These are phyloP conservation scores for Butyriboletus regius DNA, from an alignment of 1,284 basidiomycete species.

Conservation along the genomic window DNA sequence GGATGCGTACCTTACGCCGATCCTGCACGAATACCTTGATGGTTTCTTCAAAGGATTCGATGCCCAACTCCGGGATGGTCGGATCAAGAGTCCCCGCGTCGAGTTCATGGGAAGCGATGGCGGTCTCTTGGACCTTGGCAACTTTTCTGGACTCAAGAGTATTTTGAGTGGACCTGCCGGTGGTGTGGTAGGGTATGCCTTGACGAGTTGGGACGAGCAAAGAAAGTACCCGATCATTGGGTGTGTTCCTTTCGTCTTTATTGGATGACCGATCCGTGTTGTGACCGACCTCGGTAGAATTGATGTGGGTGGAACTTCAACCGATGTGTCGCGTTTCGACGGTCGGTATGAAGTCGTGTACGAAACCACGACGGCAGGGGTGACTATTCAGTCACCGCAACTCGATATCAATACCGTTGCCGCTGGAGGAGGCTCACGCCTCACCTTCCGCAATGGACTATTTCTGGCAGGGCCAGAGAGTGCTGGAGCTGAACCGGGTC, in stretches of 20 bases:
- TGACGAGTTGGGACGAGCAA: conserved; percentile 61
- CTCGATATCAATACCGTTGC: conserved; percentile 73
- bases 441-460: conserved; percentile 43
- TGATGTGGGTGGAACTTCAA: conserved; percentile 70
- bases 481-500: conserved; percentile 69
- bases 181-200: conserved; percentile 69
- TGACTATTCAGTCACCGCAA: conserved; percentile 71
- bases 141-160: conserved; percentile 71
- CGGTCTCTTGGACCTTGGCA: conserved; percentile 60
- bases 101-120: conserved; percentile 76
- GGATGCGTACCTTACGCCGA: conserved; percentile 93
- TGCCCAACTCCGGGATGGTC: conserved; percentile 47
- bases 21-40: conserved; percentile 78
- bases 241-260: conserved; percentile 27
- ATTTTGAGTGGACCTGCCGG: conserved; percentile 73
- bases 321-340: conserved; percentile 72
- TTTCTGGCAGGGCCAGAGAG: conserved; percentile 65
- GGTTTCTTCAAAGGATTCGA: conserved; percentile 90
- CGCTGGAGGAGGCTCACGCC: conserved; percentile 63
- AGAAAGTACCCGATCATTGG: conserved; percentile 58
- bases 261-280: background rate
- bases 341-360: conserved; percentile 71
- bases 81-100: conserved; percentile 37
- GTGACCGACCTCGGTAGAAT: conserved; percentile 34
- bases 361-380: conserved; percentile 75